These are phyloP conservation scores for Geotrichum phurueaensis DNA, from an alignment of 1,139 yeast species.

Conservation along the genomic window DNA sequence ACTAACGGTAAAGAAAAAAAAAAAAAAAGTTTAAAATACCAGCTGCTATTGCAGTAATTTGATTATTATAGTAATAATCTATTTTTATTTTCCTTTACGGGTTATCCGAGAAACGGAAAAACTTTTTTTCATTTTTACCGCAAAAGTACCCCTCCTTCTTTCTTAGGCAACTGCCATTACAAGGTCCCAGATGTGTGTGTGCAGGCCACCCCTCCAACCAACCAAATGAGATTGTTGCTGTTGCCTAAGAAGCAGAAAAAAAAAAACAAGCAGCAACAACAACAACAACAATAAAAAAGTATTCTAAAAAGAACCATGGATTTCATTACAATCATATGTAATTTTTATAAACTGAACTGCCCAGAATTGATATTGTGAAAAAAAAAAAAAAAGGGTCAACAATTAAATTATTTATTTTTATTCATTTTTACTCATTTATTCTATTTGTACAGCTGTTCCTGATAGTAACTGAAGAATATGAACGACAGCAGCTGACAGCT, in stretches of 20 bases:
- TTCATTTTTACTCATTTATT: not conserved
- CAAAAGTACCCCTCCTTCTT: conserved; percentile 7
- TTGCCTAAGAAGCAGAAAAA: no score
- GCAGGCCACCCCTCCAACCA: not conserved
- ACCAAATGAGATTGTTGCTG: not conserved
- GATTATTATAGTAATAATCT: not conserved
- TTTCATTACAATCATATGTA: not conserved
- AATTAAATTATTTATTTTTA: no score
- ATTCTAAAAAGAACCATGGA: not conserved
- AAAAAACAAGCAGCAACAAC: not conserved
- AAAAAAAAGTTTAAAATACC: not conserved
- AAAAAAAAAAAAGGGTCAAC: no score
- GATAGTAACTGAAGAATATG: not conserved
- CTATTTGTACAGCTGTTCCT: not conserved
- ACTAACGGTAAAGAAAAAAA: not conserved
- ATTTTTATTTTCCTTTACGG: not conserved
- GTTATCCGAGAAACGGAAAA: not conserved
- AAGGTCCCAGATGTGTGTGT: not conserved
- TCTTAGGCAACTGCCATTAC: not conserved
- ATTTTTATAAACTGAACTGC: not conserved
- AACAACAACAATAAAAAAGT: not conserved
- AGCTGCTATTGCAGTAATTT: not conserved
- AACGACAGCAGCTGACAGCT: not conserved
- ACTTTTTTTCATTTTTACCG: not conserved
- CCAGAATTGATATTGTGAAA: not conserved